A percentile compares a stretch with the other conserved stretches of the same genome.
Conservation (phyloP, 352 stramenopile species). For the Globisporangium sylvaticum region DNA sequence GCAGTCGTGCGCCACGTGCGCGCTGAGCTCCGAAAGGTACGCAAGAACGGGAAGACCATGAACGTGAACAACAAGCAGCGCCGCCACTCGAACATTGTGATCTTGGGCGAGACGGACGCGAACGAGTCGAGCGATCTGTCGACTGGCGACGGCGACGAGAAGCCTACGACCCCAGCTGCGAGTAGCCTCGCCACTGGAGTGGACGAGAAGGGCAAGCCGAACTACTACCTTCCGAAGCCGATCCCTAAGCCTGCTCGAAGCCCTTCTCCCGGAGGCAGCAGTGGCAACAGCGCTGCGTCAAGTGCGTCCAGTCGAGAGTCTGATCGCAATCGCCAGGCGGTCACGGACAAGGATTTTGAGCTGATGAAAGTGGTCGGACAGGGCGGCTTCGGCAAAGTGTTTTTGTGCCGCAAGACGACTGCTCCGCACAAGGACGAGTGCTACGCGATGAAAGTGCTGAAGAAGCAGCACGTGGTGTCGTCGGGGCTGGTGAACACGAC, state of each 20-base stretch:
- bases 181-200: not conserved
- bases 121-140: slow-evolving; percentile 74
- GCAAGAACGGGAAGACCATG: slow-evolving; percentile 19
- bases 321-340: slow-evolving; percentile 30
- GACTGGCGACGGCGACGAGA: slow-evolving; percentile 50
- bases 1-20: slow-evolving; percentile 81
- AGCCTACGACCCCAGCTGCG: slow-evolving; percentile 19
- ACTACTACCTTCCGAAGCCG: slow-evolving; percentile 81
- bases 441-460: slow-evolving; percentile 98
- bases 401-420: slow-evolving; percentile 94
- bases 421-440: slow-evolving; percentile 88
- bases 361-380: slow-evolving; percentile 97
- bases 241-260: slow-evolving; percentile 39
- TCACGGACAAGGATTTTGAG: slow-evolving; percentile 93
- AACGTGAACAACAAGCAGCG: slow-evolving; percentile 25
- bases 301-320: slow-evolving; percentile 16
- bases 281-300: slow-evolving; percentile 1
- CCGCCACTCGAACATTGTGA: slow-evolving; percentile 84
- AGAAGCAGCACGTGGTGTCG: slow-evolving; percentile 90
- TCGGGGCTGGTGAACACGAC: slow-evolving; percentile 92
- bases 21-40: slow-evolving; percentile 48
- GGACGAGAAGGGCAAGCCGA: slow-evolving; percentile 54
- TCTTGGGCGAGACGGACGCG: slow-evolving; percentile 78
- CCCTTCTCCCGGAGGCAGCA: slow-evolving; percentile 16
- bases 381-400: slow-evolving; percentile 97